Base-by-base conservation (phyloP, 805 yeast genomes). In the Starmera amethionina region DNA sequence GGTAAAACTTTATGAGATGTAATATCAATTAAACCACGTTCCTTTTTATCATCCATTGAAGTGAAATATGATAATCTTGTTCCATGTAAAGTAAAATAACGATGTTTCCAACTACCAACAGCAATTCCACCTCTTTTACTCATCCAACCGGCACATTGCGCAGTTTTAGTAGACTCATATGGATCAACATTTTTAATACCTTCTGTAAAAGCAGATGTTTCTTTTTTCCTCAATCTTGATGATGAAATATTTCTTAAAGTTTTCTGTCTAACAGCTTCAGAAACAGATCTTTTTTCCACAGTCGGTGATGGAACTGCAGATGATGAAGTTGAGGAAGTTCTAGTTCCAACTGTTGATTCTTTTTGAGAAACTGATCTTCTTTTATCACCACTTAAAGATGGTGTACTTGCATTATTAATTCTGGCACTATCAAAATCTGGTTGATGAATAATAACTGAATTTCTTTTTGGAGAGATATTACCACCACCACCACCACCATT, bases 131-230 rank as follows among this genome's bases (percentile, higher is more conserved):
- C 95, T 48, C 84, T 79, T 60, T 93, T 93, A 40, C 88, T 77
- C 96, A 93, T 86, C 96, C 97, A 93, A 2, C 99, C 99, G 37
- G 86, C 78, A 51, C 69, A 77, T 40, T 72, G 82, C 0, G 97
- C 86, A 7, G 81, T 65, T 49, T 76, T 76, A 37, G 83, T 75
- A 0, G 97, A 82, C 35, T 85, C 83, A 45, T 75, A 77, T 0
- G 96, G 95, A 0, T 82, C 70, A 13, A 85, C 70, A 15, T 63
- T 68, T 49, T 87, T 71, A 34, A 93, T 83, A 7, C 98, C 98
- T 62, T 93, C 98, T 54, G 75, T 77, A 56, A 83, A 83, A 0
- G 93, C 93, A 0, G 85, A 75, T 0, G 94, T 83, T 42, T 77
- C 75, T 60, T 71, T 73, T 53, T 83, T 83, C 45, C 68, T 70